phyloP scores from a whole-genome alignment of 768 basidiomycete genomes.

The Naganishia antarctica region DNA sequence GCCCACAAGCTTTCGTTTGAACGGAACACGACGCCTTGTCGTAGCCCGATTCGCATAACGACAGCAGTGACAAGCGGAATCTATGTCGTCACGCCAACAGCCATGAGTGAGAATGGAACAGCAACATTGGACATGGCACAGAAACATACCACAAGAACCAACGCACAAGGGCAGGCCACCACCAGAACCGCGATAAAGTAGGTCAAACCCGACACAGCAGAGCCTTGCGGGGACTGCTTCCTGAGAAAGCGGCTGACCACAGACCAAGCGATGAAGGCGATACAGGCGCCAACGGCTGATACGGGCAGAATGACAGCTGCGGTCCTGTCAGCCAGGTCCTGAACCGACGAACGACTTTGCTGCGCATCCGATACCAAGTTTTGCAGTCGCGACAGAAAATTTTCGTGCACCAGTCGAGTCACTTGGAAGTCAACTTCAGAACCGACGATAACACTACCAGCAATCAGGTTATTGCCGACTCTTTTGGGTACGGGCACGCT shows the following conservation, averaged over 20 bases:
- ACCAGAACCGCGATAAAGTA: not conserved
- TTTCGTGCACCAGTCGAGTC: conserved; percentile 3
- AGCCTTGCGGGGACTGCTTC: not conserved
- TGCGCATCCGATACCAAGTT: not conserved
- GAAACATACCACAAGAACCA: conserved; percentile 1
- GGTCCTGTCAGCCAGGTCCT: not conserved
- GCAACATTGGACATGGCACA: not conserved
- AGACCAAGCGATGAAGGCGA: conserved; percentile 1
- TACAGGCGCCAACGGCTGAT: not conserved
- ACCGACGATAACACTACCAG: not conserved
- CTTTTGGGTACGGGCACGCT: conserved; percentile 4
- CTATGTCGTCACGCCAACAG: not conserved
- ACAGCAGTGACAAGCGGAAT: not conserved
- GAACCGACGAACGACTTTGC: not conserved
- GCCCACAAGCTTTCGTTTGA: not conserved
- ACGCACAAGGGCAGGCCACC: conserved; percentile 4
- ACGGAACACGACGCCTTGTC: not conserved
- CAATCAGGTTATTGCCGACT: not conserved
- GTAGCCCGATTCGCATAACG: not conserved
- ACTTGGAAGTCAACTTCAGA: not conserved
- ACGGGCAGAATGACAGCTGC: conserved; percentile 1
- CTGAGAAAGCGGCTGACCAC: not conserved
- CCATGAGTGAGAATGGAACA: not conserved
- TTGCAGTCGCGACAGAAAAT: not conserved
- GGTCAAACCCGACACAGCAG: not conserved